Evolutionary conservation across 345 rosid species (phyloP).

Genomic region (Barbarea vulgaris): DNA sequence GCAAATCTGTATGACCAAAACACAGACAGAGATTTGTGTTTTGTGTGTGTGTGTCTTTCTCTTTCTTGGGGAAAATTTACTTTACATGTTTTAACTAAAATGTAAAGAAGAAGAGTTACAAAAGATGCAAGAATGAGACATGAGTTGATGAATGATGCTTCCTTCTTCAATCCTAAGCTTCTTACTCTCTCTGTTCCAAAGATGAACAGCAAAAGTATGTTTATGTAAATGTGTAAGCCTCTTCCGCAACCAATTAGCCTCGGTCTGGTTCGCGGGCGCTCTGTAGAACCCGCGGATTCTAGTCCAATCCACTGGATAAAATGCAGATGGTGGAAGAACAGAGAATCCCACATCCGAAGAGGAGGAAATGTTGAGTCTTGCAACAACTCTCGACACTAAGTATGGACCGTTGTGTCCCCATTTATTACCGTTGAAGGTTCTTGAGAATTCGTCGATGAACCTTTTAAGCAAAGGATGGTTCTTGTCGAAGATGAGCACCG

Average conservation of each 20-base stretch:
- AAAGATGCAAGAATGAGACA: conserved; percentile 63
- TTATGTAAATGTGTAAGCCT: conserved; percentile 52
- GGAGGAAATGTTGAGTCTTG: conserved; percentile 44
- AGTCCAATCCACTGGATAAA: conserved; percentile 89
- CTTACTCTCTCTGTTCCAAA: conserved; percentile 90
- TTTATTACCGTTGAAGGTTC: conserved; percentile 81
- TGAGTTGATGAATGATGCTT: conserved; percentile 59
- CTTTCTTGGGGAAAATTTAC: neutral
- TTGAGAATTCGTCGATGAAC: conserved; percentile 81
- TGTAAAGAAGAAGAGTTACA: conserved; percentile 58
- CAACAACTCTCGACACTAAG: conserved; percentile 77
- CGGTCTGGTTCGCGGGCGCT: conserved; percentile 49
- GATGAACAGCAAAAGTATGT: conserved; percentile 67
- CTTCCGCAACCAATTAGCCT: conserved; percentile 48
- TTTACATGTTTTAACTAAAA: conserved; percentile 11
- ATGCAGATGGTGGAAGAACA: conserved; percentile 74
- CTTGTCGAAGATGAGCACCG: conserved; percentile 78
- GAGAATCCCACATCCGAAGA: conserved; percentile 51
- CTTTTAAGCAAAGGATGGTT: conserved; percentile 69
- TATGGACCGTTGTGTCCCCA: conserved; percentile 99
- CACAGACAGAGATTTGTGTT: conserved; percentile 15
- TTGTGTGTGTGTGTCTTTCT: neutral
- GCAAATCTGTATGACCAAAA: conserved; percentile 17
- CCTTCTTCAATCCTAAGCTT: conserved; percentile 60
- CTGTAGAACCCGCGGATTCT: conserved; percentile 56